Evolutionary conservation across 2,329 filamentous ascomycete genomes (phyloP).

Genomic region (Calonectria ilicicola): DNA sequence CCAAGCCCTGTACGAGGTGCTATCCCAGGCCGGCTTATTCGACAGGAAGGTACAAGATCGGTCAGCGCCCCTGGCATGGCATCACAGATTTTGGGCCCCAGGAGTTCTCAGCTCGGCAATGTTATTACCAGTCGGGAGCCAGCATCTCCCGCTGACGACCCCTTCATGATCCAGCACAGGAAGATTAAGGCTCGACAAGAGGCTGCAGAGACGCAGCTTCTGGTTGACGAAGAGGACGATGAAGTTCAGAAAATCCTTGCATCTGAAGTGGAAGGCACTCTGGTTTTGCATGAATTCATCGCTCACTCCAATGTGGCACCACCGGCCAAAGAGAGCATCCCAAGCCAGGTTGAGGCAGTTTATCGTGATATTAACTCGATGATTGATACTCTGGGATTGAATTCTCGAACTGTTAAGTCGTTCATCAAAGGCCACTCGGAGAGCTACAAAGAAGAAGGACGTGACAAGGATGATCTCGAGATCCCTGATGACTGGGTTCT

Average conservation of each 20-base stretch:
- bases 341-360: conserved; percentile 73
- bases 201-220: conserved; percentile 66
- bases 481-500: conserved; percentile 78
- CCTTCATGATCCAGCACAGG: conserved; percentile 63
- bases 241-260: conserved; percentile 72
- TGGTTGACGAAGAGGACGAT: conserved; percentile 78
- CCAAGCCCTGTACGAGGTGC: conserved; percentile 77
- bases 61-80: conserved; percentile 72
- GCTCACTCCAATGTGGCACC: conserved; percentile 68
- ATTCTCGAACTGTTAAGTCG: conserved; percentile 74
- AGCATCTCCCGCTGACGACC: conserved; percentile 54
- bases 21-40: conserved; percentile 62
- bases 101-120: conserved; percentile 50
- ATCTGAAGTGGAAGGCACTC: conserved; percentile 70
- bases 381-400: conserved; percentile 92
- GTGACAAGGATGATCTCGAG: conserved; percentile 77
- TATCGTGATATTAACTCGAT: conserved; percentile 91
- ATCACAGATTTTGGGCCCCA: conserved; percentile 62
- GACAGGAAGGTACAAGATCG: conserved; percentile 65
- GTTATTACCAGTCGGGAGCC: conserved; percentile 55
- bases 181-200: conserved; percentile 66
- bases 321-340: conserved; percentile 67
- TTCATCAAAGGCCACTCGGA: conserved; percentile 77
- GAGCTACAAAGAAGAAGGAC: conserved; percentile 62
- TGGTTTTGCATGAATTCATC: conserved; percentile 75